These are phyloP conservation scores for Tylopilus plumbeoviolaceoides DNA, from an alignment of 768 basidiomycete species.

Conservation along the genomic window DNA sequence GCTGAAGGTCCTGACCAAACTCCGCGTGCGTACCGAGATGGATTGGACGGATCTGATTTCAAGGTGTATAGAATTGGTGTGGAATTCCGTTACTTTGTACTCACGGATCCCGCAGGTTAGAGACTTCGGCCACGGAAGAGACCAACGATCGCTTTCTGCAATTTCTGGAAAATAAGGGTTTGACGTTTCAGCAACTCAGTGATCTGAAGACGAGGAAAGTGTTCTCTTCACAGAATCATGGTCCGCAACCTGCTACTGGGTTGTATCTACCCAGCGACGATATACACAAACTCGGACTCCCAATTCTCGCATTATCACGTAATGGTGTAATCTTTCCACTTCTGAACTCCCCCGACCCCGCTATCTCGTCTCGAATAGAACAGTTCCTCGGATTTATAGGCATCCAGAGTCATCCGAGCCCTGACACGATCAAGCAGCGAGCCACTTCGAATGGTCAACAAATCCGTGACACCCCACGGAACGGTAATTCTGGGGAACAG, in stretches of 20 bases:
- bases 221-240: slow-evolving; percentile 6
- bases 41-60: slow-evolving; percentile 6
- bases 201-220: slow-evolving; percentile 2
- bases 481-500: no score
- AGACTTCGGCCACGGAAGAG: slow-evolving; percentile 5
- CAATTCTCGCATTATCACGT: slow-evolving; percentile 50
- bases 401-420: not conserved
- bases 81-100: slow-evolving; percentile 32
- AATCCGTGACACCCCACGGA: no score
- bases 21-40: slow-evolving; percentile 36
- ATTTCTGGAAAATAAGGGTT: slow-evolving; percentile 47
- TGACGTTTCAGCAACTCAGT: not conserved
- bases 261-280: slow-evolving; percentile 77
- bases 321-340: not conserved
- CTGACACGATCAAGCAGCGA: slow-evolving; percentile 4
- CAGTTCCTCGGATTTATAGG: slow-evolving; percentile 1
- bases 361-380: not conserved
- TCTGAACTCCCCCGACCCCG: not conserved
- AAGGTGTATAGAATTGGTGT: slow-evolving; percentile 35
- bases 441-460: slow-evolving; percentile 4
- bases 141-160: slow-evolving; percentile 33
- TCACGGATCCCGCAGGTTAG: slow-evolving; percentile 7
- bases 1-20: not conserved
- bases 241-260: slow-evolving; percentile 30
- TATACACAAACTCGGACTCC: slow-evolving; percentile 68